Base-by-base conservation (phyloP, 148 eudicot genomes). In the Pharnaceum exiguum region DNA sequence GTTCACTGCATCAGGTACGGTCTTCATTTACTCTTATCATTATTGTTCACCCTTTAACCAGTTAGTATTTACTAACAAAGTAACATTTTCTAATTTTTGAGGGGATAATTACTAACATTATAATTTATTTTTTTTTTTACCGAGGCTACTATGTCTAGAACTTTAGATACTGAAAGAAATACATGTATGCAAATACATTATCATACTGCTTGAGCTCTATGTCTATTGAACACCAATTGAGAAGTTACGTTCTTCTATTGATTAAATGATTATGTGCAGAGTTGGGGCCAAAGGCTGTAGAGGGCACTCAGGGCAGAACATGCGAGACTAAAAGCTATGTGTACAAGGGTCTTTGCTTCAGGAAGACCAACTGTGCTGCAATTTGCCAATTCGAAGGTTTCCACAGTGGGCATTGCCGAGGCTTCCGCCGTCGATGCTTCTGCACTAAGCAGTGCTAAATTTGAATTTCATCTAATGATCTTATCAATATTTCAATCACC, bases 401-500 rank as follows among this genome's bases (percentile, higher is more conserved):
- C 27, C 52, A n/a, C 3, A 67, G 78, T 5, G 86, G 82, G 22
- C 49, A 51, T 49, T 81, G 86, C 71, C 32, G 71, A 5, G 86
- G 86, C 10, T 53, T 72, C 44, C 77, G 82, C 27, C 80, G 86
- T 21, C 73, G 82, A 0, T 81, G 82, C 56, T 81, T 68, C 71
- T 81, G 86, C 72, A 53, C 71, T 19, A 74, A 51, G 35, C 73
- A 51, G 36, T 81, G 55, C 55, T 66, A 31, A 43, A n/a, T n/a
- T n/a, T n/a, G n/a, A n/a, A n/a, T n/a, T n/a, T n/a, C n/a, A n/a
- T n/a, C n/a, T n/a, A n/a, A n/a, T n/a, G n/a, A n/a, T n/a, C n/a
- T n/a, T n/a, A n/a, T n/a, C n/a, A n/a, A n/a, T n/a, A n/a, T n/a
- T n/a, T n/a, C n/a, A n/a, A n/a, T n/a, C n/a, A n/a, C n/a, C n/a